Percentiles rank a stretch among this genome's conserved stretches.
These are phyloP conservation scores for Myxozyma melibiosi DNA, from an alignment of 805 yeast genomes.

Conservation along the genomic window DNA sequence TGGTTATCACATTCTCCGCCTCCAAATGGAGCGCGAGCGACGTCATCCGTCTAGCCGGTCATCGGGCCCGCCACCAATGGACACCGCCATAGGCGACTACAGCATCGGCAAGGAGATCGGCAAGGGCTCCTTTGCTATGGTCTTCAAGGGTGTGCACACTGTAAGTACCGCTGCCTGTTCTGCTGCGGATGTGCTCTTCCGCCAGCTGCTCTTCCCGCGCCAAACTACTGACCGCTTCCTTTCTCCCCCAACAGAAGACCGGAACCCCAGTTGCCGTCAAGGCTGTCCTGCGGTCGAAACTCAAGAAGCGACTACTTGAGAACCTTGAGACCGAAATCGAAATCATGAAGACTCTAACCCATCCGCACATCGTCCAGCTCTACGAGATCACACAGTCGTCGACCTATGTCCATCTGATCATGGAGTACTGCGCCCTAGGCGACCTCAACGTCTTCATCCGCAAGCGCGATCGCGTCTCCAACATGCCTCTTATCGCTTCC, in stretches of 20 bases:
- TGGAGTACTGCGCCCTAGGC: constrained; percentile 97
- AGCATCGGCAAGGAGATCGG: constrained; percentile 84
- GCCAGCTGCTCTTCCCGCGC: neutral
- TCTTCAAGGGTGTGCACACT: constrained; percentile 75
- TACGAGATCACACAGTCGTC: constrained; percentile 80
- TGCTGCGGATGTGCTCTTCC: neutral
- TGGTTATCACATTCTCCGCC: neutral
- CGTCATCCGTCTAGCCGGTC: constrained; percentile 8
- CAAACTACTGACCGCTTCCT: neutral
- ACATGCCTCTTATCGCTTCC: constrained; percentile 77
- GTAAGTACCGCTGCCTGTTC: constrained; percentile 29
- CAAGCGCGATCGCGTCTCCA: constrained; percentile 68
- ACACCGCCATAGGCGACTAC: constrained; percentile 49
- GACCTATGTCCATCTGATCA: constrained; percentile 76
- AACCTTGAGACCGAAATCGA: constrained; percentile 91
- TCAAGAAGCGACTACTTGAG: constrained; percentile 84
- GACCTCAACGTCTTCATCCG: constrained; percentile 87
- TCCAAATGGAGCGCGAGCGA: constrained; percentile 19
- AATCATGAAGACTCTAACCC: constrained; percentile 81
- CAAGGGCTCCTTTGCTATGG: constrained; percentile 93
- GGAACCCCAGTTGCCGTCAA: constrained; percentile 79
- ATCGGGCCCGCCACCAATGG: constrained; percentile 24
- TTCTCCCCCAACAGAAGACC: constrained; percentile 11
- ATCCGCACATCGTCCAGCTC: constrained; percentile 89
- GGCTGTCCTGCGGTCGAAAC: constrained; percentile 77